phyloP scores from a whole-genome alignment of 345 rosid genomes.

The Camelina hispida region DNA sequence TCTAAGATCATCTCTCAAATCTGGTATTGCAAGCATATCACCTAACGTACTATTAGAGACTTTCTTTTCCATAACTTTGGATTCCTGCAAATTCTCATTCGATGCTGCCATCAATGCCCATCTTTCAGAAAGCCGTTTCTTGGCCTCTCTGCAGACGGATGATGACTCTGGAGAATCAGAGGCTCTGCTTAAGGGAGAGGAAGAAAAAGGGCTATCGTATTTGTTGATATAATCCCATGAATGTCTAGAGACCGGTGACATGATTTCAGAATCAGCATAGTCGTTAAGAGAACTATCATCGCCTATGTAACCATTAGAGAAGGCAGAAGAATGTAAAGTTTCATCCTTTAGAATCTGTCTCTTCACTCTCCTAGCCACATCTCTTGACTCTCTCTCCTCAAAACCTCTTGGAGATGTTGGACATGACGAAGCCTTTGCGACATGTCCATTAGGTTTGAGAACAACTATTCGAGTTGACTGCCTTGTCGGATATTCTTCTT shows the following conservation, averaged over 20 bases:
- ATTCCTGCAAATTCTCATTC: constrained; percentile 59
- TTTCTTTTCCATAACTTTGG: constrained; percentile 48
- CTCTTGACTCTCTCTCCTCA: constrained; percentile 57
- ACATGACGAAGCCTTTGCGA: constrained; percentile 55
- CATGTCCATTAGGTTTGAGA: constrained; percentile 71
- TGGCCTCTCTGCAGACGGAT: constrained; percentile 64
- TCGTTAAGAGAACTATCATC: constrained; percentile 83
- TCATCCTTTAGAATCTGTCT: constrained; percentile 59
- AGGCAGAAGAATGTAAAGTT: constrained; percentile 68
- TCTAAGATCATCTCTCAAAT: constrained; percentile 49
- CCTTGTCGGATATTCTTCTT: constrained; percentile 57
- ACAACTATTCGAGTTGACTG: constrained; percentile 79
- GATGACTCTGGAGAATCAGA: constrained; percentile 94
- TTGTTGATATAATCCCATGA: constrained; percentile 87
- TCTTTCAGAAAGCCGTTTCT: constrained; percentile 80
- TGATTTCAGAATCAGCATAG: constrained; percentile 72
- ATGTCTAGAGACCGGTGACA: constrained; percentile 80
- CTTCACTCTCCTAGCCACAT: constrained; percentile 59
- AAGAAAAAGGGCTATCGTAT: constrained; percentile 66
- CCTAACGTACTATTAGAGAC: constrained; percentile 79
- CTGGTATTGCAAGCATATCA: constrained; percentile 95
- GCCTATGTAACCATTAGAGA: constrained; percentile 73
- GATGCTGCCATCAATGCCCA: constrained; percentile 84
- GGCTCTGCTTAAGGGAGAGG: constrained; percentile 75
- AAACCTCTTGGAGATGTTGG: constrained; percentile 57